These are phyloP conservation scores for Mycocentrospora acerina DNA, from an alignment of 2,329 filamentous ascomycete species.

Conservation along the genomic window DNA sequence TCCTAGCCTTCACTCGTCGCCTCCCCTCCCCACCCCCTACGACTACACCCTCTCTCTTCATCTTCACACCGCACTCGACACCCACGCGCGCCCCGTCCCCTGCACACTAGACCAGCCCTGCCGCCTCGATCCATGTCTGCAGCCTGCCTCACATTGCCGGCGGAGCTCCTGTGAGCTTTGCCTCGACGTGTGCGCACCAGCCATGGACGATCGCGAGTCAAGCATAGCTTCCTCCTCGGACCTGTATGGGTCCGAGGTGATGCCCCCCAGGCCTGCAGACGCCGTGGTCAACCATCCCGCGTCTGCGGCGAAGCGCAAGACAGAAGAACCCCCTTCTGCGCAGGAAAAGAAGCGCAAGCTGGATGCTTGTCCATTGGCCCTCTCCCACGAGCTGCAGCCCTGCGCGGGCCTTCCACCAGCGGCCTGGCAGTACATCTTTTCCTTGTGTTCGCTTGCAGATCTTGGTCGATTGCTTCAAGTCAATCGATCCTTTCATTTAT, in stretches of 20 bases:
- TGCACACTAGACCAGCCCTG: constrained; percentile 1
- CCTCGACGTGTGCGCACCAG: constrained; percentile 17
- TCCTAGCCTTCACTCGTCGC: neutral
- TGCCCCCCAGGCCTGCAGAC: constrained; percentile 18
- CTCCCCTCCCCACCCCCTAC: neutral
- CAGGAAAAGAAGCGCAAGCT: constrained; percentile 39
- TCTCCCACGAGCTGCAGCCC: constrained; percentile 18
- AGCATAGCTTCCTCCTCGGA: constrained; percentile 40
- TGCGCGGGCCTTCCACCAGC: constrained; percentile 56
- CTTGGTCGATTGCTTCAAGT: constrained; percentile 67
- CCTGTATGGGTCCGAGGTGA: constrained; percentile 36
- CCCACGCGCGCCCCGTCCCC: constrained; percentile 9
- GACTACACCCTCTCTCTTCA: constrained; percentile 5
- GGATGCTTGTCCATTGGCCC: constrained; percentile 12
- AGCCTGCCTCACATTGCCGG: constrained; percentile 23
- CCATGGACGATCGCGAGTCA: constrained; percentile 38
- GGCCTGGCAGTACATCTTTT: constrained; percentile 71
- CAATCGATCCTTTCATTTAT: constrained; percentile 65
- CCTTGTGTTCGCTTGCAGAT: constrained; percentile 62
- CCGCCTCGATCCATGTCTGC: constrained; percentile 27
- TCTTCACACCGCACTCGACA: neutral
- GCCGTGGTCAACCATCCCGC: constrained; percentile 12
- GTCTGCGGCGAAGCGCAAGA: constrained; percentile 38
- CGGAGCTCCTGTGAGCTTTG: constrained; percentile 36
- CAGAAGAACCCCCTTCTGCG: constrained; percentile 23